Evolutionary conservation across 495 filamentous ascomycete species (phyloP).

Genomic region (Penicillium turbatum): DNA sequence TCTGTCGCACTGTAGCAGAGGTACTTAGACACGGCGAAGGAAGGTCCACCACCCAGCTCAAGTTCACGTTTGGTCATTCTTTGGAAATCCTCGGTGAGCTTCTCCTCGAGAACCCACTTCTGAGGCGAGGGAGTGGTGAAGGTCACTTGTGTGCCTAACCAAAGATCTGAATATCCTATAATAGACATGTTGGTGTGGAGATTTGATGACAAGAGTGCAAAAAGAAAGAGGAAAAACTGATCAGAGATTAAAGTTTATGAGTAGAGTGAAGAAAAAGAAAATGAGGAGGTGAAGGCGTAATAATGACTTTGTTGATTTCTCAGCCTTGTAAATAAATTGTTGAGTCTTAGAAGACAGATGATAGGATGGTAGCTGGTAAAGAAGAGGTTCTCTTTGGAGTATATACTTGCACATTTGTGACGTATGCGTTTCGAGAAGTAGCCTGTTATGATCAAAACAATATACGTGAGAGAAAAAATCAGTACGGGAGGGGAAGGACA

Average conservation of each 20-base stretch:
- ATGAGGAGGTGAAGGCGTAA: not conserved
- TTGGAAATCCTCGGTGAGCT: not conserved
- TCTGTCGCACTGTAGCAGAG: not conserved
- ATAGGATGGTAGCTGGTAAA: no score
- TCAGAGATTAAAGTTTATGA: not conserved
- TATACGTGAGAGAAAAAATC: no score
- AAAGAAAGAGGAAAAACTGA: not conserved
- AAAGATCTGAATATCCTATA: not conserved
- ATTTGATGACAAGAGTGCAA: not conserved
- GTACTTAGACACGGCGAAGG: not conserved
- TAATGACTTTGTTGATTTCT: not conserved
- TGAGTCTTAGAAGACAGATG: no score
- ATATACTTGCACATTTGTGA: no score
- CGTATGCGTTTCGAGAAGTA: no score
- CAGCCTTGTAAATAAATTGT: no score
- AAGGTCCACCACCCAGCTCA: not conserved
- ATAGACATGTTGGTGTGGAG: not conserved
- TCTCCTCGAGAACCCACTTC: not conserved
- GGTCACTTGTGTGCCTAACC: no score
- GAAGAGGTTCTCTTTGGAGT: no score
- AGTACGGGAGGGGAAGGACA: no score
- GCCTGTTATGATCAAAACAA: no score
- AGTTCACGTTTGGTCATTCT: not conserved
- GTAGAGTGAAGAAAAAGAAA: not conserved
- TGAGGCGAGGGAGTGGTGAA: not conserved